Conservation (phyloP, 371 early-diverging fungal genomes). For the Circinella umbellata region DNA sequence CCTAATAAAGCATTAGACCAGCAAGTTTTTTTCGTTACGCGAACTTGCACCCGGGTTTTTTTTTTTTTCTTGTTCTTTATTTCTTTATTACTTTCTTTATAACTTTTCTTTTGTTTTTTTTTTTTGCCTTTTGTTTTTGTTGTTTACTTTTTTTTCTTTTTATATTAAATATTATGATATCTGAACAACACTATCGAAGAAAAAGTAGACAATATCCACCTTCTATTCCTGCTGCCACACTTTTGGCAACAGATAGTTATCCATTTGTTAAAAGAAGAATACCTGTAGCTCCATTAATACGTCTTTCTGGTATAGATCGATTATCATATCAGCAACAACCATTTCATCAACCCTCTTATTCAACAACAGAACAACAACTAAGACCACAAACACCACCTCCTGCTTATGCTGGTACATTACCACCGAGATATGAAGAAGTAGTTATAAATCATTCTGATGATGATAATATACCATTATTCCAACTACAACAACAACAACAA, state of each 20-base stretch:
- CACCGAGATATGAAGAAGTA: conserved; percentile 1
- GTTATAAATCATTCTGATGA: neutral
- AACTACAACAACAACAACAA: neutral
- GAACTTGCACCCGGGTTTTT: neutral
- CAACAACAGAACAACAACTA: neutral
- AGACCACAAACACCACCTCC: conserved; percentile 7
- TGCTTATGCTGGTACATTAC: neutral
- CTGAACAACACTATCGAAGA: neutral
- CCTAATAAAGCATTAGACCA: neutral
- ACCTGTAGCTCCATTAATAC: conserved; percentile 3
- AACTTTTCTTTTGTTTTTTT: neutral
- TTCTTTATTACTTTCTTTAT: too few relatives aligned
- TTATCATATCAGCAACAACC: neutral
- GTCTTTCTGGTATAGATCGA: conserved; percentile 1
- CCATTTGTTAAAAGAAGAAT: neutral
- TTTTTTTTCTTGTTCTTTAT: neutral
- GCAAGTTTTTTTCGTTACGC: neutral
- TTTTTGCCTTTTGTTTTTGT: neutral
- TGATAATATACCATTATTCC: neutral
- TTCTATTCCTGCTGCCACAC: neutral
- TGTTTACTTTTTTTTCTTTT: neutral
- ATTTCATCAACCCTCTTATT: neutral
- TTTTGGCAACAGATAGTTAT: neutral
- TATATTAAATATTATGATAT: neutral
- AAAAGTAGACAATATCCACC: conserved; percentile 1